A percentile compares a stretch with the other conserved stretches of the same genome.
phyloP scores from a whole-genome alignment of 1,139 yeast genomes.

The Geotrichum candidum region DNA sequence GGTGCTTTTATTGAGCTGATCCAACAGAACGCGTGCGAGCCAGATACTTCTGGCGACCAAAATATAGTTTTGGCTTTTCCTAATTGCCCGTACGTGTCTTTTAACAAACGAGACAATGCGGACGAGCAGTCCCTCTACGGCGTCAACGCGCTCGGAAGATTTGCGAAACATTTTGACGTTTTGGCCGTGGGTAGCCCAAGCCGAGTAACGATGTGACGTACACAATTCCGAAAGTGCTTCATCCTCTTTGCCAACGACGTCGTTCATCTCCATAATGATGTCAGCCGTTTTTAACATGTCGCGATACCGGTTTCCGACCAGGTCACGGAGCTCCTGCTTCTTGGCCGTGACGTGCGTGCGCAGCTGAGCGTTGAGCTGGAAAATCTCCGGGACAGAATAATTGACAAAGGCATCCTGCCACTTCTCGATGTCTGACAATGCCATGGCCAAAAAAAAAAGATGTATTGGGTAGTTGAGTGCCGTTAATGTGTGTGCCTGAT shows the following conservation, averaged over 20 bases:
- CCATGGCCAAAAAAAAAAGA: not conserved
- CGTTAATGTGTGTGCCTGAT: not conserved
- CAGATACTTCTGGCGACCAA: conserved; percentile 19
- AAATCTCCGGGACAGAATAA: conserved; percentile 26
- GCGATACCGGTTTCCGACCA: conserved; percentile 62
- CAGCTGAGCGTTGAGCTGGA: conserved; percentile 23
- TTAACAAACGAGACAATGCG: conserved; percentile 10
- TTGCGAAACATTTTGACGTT: conserved; percentile 4
- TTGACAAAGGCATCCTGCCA: conserved; percentile 30
- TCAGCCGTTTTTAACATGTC: conserved; percentile 67
- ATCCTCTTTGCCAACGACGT: conserved; percentile 33
- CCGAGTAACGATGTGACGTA: conserved; percentile 18
- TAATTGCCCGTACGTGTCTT: conserved; percentile 7
- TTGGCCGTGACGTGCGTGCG: conserved; percentile 28
- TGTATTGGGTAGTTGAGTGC: not conserved
- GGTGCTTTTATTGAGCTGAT: not conserved
- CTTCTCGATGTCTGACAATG: conserved; percentile 7
- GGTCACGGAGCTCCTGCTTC: conserved; percentile 44
- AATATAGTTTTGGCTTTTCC: conserved; percentile 14
- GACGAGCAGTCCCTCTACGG: not conserved
- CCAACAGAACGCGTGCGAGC: conserved; percentile 13
- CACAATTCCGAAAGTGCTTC: conserved; percentile 23
- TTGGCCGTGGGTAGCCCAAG: conserved; percentile 20
- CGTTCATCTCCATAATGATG: conserved; percentile 52
- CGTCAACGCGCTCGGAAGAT: not conserved